Evolutionary conservation across 2,329 filamentous ascomycete species (phyloP), one percentile per base, ranked within the genome.

Genomic region (Chaetomiaceae sp.): DNA sequence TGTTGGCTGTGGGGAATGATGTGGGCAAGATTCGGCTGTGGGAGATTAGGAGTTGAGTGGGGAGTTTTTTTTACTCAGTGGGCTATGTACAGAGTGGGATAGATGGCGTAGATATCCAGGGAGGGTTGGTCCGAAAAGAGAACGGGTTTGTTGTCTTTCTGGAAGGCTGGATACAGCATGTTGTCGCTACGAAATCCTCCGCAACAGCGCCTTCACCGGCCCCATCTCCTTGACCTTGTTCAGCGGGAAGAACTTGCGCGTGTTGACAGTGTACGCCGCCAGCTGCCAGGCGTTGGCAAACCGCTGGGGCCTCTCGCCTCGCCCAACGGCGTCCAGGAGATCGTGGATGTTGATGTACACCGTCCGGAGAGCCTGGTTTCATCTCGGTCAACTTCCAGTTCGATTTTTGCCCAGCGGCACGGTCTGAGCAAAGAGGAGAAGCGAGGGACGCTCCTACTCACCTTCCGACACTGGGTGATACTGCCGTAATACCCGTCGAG

Each of bases 1-100:
- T 91, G 64, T 68, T 99, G 60, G 89, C 89, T 11, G 88, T 97
- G 48, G 92, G 85, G 17, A 97, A 95, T 65, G 92, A 97, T 67
- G 77, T 80, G 55, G 94, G 94, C 12, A 91, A 90, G 73, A 88
- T 97, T 58, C 81, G 89, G 58, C 69, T 96, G 68, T 99, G 92
- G 91, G 91, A 96, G 74, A 89, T 96, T 61, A 76, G 85, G 66
- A 80, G 74, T 60, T 89, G 47, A 23, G 25, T 23, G 20, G 3
- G 19, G 19, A 12, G 33, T 17, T 40, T 27, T 1, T 17, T 33
- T 25, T 11, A 31, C 4, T 9, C 14, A 15, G n/a, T 25, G 27
- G 14, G 6, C 15, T 22, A 17, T 45, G 27, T 19, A 20, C 4
- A 20, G 19, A 20, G 2, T 31, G 34, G 42, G 43, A 42, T 19